phyloP scores from a whole-genome alignment of 2,329 filamentous ascomycete species.

The Botrytis paeoniae region DNA sequence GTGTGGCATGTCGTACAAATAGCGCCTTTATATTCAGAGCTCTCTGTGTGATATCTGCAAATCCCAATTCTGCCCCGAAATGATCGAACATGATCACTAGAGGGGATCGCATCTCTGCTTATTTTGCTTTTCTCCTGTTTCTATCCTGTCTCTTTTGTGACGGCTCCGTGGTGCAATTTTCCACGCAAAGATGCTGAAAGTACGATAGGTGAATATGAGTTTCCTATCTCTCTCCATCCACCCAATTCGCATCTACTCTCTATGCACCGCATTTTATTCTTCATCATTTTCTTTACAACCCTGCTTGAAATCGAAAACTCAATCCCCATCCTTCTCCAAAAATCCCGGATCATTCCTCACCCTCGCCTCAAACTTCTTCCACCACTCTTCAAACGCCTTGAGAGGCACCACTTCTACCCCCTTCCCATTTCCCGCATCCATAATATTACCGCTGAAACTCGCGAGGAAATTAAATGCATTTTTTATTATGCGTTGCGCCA shows the following conservation, averaged over 20 bases:
- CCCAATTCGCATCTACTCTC: not conserved
- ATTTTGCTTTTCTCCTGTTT: not conserved
- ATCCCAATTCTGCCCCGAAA: not conserved
- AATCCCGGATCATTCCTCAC: constrained; percentile 85
- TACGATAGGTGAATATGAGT: not conserved
- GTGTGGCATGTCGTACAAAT: not conserved
- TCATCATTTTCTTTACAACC: not conserved
- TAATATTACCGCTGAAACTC: constrained; percentile 68
- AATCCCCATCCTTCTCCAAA: constrained; percentile 59
- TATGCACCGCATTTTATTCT: fast-evolving
- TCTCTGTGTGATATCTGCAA: not conserved
- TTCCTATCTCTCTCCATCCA: not conserved
- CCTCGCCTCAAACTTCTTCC: constrained; percentile 89
- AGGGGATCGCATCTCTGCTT: not conserved
- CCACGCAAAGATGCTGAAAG: not conserved
- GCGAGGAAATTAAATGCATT: constrained; percentile 97
- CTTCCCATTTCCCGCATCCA: constrained; percentile 33
- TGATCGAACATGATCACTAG: not conserved
- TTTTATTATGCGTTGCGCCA: constrained; percentile 91
- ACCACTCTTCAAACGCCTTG: constrained; percentile 95
- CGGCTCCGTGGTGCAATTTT: not conserved
- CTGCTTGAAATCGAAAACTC: not conserved
- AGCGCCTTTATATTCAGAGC: not conserved
- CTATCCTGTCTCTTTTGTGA: not conserved
- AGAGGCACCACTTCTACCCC: constrained; percentile 88